These are phyloP conservation scores for Fulvia fulva DNA, from an alignment of 2,329 filamentous ascomycete genomes.

Conservation along the genomic window DNA sequence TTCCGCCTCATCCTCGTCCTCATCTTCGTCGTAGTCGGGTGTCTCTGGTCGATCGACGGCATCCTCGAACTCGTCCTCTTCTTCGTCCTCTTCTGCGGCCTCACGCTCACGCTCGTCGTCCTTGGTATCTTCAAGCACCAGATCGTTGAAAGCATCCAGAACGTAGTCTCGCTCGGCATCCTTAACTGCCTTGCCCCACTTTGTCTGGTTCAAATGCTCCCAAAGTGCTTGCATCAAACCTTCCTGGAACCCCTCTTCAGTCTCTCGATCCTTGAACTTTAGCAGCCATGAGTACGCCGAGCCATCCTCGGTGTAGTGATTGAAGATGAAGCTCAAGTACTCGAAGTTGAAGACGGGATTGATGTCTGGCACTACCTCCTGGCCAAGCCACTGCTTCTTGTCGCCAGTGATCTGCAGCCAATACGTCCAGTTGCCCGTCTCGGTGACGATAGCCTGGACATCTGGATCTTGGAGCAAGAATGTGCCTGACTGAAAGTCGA, in stretches of 20 bases:
- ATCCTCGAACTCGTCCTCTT: conserved; percentile 56
- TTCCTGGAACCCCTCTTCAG: conserved; percentile 83
- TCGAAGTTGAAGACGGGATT: conserved; percentile 99
- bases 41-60: conserved; percentile 65
- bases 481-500: conserved; percentile 80
- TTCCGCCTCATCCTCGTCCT: conserved; percentile 73
- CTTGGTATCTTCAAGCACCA: conserved; percentile 79
- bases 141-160: conserved; percentile 88
- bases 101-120: conserved; percentile 53
- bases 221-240: conserved; percentile 93
- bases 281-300: conserved; percentile 94
- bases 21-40: conserved; percentile 69
- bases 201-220: conserved; percentile 91
- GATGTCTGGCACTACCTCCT: conserved; percentile 81
- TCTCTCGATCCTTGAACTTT: conserved; percentile 78
- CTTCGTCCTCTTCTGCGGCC: conserved; percentile 52
- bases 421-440: conserved; percentile 89
- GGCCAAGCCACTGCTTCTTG: conserved; percentile 79
- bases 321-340: conserved; percentile 98
- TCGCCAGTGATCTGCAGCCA: conserved; percentile 82
- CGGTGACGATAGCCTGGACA: conserved; percentile 75
- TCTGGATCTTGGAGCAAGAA: conserved; percentile 76
- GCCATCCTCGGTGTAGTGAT: conserved; percentile 84
- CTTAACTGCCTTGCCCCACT: conserved; percentile 83
- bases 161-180: conserved; percentile 92